A percentile compares a stretch with the other conserved stretches of the same genome.
phyloP scores from a whole-genome alignment of 2,329 filamentous ascomycete species.

The Botrytis sinoallii region DNA sequence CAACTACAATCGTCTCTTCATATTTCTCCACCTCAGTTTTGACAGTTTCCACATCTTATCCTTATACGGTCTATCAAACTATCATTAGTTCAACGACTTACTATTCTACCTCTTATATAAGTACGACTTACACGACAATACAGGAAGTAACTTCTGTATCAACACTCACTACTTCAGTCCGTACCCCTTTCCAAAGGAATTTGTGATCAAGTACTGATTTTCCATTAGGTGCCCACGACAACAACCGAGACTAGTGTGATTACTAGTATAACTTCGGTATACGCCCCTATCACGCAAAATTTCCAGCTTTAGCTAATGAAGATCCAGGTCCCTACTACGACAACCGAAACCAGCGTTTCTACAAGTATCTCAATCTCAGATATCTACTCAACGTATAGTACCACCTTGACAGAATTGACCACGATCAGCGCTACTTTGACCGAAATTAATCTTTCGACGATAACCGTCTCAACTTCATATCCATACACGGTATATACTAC shows the following conservation, averaged over 20 bases:
- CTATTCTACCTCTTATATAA: constrained; percentile 10
- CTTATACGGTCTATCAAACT: constrained; percentile 3
- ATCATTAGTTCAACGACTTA: constrained; percentile 13
- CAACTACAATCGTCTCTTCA: constrained; percentile 1
- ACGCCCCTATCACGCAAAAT: background rate
- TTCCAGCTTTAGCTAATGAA: background rate
- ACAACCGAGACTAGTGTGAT: background rate
- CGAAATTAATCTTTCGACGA: background rate
- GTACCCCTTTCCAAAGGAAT: background rate
- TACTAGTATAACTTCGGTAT: background rate
- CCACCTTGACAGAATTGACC: background rate
- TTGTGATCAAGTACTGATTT: background rate
- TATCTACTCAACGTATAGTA: constrained; percentile 15
- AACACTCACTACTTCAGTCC: background rate
- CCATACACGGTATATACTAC: constrained; percentile 10
- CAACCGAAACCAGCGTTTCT: background rate
- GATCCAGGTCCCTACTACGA: constrained; percentile 5
- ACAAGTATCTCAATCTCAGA: constrained; percentile 11
- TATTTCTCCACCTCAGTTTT: background rate
- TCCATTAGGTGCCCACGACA: background rate
- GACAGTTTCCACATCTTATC: constrained; percentile 5
- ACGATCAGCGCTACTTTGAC: background rate
- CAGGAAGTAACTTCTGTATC: background rate
- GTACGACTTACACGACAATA: background rate
- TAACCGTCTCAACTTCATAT: constrained; percentile 8